Evolutionary conservation across 164 flowering plant genomes (phyloP).

Genomic region (Liriodendron chinense): DNA sequence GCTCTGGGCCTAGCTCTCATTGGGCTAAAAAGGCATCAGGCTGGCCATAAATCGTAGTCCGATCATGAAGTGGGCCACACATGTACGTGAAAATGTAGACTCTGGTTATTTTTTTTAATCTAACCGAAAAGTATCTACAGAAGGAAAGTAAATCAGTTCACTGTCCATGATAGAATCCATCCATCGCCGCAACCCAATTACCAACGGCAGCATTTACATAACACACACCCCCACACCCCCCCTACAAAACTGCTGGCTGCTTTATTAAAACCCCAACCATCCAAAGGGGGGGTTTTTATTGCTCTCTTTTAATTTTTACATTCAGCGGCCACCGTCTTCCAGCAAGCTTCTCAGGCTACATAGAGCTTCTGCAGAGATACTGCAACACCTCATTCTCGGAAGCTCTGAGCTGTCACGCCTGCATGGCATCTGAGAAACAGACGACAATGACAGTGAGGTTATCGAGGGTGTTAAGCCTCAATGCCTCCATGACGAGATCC

Average conservation of each 20-base stretch:
- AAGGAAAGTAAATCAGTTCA: too few relatives aligned
- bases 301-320: too few relatives aligned
- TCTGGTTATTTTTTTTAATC: too few relatives aligned
- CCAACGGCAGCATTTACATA: not conserved
- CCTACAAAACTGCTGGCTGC: slow-evolving; percentile 17
- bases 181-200: too few relatives aligned
- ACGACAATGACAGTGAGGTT: slow-evolving; percentile 80
- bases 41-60: too few relatives aligned
- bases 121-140: too few relatives aligned
- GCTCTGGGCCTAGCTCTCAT: too few relatives aligned
- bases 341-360: slow-evolving; percentile 53
- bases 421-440: slow-evolving; percentile 44
- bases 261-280: not conserved
- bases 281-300: too few relatives aligned
- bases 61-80: too few relatives aligned
- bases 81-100: too few relatives aligned
- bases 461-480: slow-evolving; percentile 53
- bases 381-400: slow-evolving; percentile 42
- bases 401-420: slow-evolving; percentile 10
- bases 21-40: too few relatives aligned
- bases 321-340: slow-evolving; percentile 19
- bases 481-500: slow-evolving; percentile 70
- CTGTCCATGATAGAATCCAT: too few relatives aligned
- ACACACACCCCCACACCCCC: not conserved
- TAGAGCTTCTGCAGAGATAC: slow-evolving; percentile 62